Conservation (phyloP, 2,329 filamentous ascomycete species). For the Geosmithia flava region DNA sequence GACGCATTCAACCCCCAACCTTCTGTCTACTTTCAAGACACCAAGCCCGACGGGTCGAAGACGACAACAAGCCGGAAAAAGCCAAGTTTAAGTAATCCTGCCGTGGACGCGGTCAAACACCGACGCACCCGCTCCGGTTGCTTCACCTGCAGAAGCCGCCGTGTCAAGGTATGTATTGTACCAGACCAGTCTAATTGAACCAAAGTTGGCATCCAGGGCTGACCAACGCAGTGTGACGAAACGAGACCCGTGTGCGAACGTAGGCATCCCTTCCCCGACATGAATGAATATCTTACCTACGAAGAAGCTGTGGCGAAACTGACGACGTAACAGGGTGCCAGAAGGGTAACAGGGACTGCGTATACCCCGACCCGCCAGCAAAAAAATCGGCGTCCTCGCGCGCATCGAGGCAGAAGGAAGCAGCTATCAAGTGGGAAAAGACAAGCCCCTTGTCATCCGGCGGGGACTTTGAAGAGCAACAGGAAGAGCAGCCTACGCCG, state of each 20-base stretch:
- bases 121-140: constrained; percentile 88
- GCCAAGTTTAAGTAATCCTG: constrained; percentile 15
- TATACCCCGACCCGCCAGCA: constrained; percentile 63
- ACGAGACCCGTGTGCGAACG: constrained; percentile 73
- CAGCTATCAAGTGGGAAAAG: not conserved
- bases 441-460: constrained; percentile 40
- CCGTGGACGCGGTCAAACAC: constrained; percentile 66
- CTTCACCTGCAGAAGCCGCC: constrained; percentile 76
- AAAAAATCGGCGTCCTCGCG: constrained; percentile 7
- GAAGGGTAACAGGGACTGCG: constrained; percentile 83
- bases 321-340: constrained; percentile 54
- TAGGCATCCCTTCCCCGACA: constrained; percentile 22
- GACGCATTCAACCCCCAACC: constrained; percentile 8
- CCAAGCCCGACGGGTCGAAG: constrained; percentile 18
- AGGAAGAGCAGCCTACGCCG: not conserved
- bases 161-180: constrained; percentile 56
- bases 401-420: constrained; percentile 1
- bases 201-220: constrained; percentile 8
- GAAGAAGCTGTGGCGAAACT: not conserved
- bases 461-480: constrained; percentile 32
- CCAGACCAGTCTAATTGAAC: constrained; percentile 6
- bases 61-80: constrained; percentile 33
- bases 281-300: constrained; percentile 11
- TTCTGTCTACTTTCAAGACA: constrained; percentile 37
- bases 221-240: constrained; percentile 66